Evolutionary conservation across 1,284 basidiomycete species (phyloP).

Genomic region (Cryptococcus maquisensis): DNA sequence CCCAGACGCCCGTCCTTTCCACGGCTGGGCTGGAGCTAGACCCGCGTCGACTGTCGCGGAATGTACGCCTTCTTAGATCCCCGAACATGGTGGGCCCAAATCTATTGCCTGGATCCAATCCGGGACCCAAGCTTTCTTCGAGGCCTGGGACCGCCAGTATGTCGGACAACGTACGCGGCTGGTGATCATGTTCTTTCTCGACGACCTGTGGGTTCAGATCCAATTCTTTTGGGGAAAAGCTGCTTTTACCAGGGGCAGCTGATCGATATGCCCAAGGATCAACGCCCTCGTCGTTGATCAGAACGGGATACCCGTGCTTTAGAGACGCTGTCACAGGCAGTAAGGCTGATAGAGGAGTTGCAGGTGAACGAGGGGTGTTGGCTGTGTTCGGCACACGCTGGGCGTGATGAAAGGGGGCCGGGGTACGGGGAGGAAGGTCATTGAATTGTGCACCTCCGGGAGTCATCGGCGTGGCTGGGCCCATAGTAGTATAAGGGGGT

Average conservation of each 20-base stretch:
- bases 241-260: slow-evolving; percentile 6
- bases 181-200: neutral
- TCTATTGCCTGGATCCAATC: slow-evolving; percentile 4
- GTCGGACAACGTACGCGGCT: slow-evolving; percentile 3
- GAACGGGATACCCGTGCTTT: neutral
- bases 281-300: neutral
- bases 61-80: neutral
- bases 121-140: slow-evolving; percentile 1
- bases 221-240: slow-evolving; percentile 3
- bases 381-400: neutral
- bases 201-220: neutral
- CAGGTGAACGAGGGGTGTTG: neutral
- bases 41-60: neutral
- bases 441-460: neutral
- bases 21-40: neutral
- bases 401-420: neutral
- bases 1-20: neutral
- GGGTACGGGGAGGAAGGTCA: neutral
- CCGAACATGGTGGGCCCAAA: slow-evolving; percentile 10
- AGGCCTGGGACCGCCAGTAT: slow-evolving; percentile 5
- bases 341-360: neutral
- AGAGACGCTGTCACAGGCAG: neutral
- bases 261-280: slow-evolving; percentile 7
- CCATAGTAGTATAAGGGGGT: neutral
- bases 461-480: neutral